Base-by-base conservation (phyloP, 768 basidiomycete species). In the Psilocybe subaeruginosa region DNA sequence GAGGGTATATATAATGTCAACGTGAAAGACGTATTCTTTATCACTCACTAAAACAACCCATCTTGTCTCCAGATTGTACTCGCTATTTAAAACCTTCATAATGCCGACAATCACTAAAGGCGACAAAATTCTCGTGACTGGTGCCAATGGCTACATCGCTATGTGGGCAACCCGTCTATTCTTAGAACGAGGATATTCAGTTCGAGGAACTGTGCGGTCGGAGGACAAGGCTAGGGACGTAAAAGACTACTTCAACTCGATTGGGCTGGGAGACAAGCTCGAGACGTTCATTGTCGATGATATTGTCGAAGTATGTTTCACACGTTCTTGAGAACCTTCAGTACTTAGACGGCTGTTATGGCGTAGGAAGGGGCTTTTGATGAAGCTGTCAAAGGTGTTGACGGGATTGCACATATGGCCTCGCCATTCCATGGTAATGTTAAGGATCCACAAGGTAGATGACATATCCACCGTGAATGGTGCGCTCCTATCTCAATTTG, bases 311-410 rank as follows among this genome's bases (percentile, higher is more conserved):
- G 33, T 7, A 35, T 7, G 6, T 35, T 35, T 35, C 11, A 35
- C 33, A 23, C 23, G 23, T 23, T 23, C 23, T 23, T 23, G 23
- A 23, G 23, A 23, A 23, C 23, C 23, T 23, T 23, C 23, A 23
- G 23, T 23, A 23, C 23, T 23, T 23, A 23, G 23, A 23, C 23
- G 23, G 23, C 23, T 0, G 23, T 23, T 23, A 23, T 23, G 23
- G 23, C 2, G 23, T 23, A 87, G 86, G 80, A 80, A 4, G 84
- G 83, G 6, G 89, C 88, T 0, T 95, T 92, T 64, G 90, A 94
- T 69, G 85, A 91, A 56, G 90, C 86, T 0, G 89, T 93, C 58
- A 83, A 87, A 70, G 90, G 82, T 1, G 85, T 92, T 12, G 86
- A 92, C 60, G 93, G 82, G 0, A 83, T 94, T 56, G 80, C 77